Percentiles rank a stretch among this genome's conserved stretches.
Evolutionary conservation across 2,329 filamentous ascomycete genomes (phyloP).

Genomic region (Nothophaeocryptopus gaeumannii): DNA sequence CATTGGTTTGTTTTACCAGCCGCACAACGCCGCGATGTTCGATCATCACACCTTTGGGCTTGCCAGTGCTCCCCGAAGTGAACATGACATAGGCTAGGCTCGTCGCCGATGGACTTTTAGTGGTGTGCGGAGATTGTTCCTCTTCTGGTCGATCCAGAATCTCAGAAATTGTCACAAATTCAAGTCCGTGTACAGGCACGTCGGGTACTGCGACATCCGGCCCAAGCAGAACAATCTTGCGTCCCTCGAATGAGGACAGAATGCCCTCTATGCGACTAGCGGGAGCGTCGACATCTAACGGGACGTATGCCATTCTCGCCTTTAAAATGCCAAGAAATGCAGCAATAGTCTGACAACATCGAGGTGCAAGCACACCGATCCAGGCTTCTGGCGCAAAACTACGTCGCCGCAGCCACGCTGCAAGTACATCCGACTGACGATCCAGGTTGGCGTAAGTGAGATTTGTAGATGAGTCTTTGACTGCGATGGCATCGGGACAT

Average conservation of each 20-base stretch:
- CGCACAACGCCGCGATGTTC: constrained; percentile 16
- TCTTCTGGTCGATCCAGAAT: too few species aligned
- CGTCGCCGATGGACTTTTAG: too few species aligned
- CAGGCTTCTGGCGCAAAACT: constrained; percentile 2
- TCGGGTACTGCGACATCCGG: too few species aligned
- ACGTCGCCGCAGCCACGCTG: constrained; percentile 1
- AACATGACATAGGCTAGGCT: constrained; percentile 23
- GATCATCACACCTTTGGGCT: constrained; percentile 22
- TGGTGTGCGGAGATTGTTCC: too few species aligned
- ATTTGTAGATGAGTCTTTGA: constrained; percentile 3
- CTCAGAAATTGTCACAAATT: too few species aligned
- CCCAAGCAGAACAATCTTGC: too few species aligned
- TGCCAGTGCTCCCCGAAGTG: constrained; percentile 19
- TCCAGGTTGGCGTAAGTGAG: constrained; percentile 7
- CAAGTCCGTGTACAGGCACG: too few species aligned
- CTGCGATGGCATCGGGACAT: constrained; percentile 3
- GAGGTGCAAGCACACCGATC: constrained; percentile 5
- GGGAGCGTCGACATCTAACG: constrained; percentile 7
- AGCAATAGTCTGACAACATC: constrained; percentile 1
- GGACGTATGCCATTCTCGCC: constrained; percentile 7
- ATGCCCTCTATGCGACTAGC: not conserved
- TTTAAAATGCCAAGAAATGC: constrained; percentile 9
- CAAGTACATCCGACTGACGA: constrained; percentile 1
- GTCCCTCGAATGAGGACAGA: constrained; percentile 3
- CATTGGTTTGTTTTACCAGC: too few species aligned